Conservation (phyloP, 371 early-diverging fungal genomes). For the Massospora cicadina region DNA sequence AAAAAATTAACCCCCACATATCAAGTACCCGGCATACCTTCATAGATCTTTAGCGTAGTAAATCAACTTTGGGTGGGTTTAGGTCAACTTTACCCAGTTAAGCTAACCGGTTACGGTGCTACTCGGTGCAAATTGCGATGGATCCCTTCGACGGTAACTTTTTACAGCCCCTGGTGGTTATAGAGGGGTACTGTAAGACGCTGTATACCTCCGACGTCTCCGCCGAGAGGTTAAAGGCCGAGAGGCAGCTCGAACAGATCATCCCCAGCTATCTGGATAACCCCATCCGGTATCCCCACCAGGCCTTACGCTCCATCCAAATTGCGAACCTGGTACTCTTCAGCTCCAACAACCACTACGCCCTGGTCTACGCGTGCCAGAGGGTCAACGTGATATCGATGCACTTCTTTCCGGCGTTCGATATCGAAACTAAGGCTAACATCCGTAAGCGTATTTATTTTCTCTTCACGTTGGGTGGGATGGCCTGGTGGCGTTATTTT, state of each 20-base stretch:
- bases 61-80: too few species aligned
- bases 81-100: too few species aligned
- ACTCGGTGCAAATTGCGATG: neutral
- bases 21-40: too few species aligned
- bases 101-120: too few species aligned
- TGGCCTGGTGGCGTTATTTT: neutral
- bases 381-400: conserved; percentile 40
- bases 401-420: conserved; percentile 44
- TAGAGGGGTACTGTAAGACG: neutral
- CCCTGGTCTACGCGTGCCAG: conserved; percentile 44
- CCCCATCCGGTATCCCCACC: conserved; percentile 4
- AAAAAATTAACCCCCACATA: too few species aligned
- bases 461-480: too few species aligned
- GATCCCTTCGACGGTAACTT: neutral
- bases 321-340: conserved; percentile 34
- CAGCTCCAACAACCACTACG: conserved; percentile 44
- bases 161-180: neutral
- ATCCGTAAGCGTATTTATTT: conserved; percentile 41
- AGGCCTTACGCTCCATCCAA: conserved; percentile 22
- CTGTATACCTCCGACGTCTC: conserved; percentile 37
- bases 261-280: conserved; percentile 53
- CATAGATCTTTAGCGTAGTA: too few species aligned
- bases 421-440: conserved; percentile 35
- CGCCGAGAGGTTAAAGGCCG: conserved; percentile 42
- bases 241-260: conserved; percentile 48